Base-by-base conservation (phyloP, 495 filamentous ascomycete genomes). In the Aspergillus bridgeri region DNA sequence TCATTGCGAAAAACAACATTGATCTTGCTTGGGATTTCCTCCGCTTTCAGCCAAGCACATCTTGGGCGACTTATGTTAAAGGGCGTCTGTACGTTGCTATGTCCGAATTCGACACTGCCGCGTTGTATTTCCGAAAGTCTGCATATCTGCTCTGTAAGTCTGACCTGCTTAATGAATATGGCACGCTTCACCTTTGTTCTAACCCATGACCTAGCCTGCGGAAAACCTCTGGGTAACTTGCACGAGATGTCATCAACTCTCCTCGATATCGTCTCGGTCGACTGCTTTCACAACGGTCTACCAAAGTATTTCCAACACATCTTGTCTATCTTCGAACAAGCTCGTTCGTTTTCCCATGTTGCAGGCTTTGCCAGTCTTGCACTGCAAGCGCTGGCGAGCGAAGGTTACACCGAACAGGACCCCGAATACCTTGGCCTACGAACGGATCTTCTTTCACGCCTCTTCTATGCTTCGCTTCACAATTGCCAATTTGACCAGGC, bases 261-360 rank as follows among this genome's bases (percentile, higher is more conserved):
- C 17, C 79, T 96, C 3, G 81, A 86, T 57, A 79, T 86, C n/a
- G 80, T 85, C 13, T 86, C 92, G 56, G 83, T 81, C 64, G 84
- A 86, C 51, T 79, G 82, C 54, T 86, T 97, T 58, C 85, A 87
- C 65, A 82, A 83, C 51, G 94, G 92, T 8, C 79, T 94, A 25
- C 79, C 90, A 4, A 82, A 84, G 53, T 98, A 96, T 70, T 96
- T 93, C 67, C 82, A 87, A 45, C 95, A 98, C 70, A 82, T 98
- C 57, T 81, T 90, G 17, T 79, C 81, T 21, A 79, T 98, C 7
- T 98, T 89, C 67, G 92, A 96, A 60, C 80, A 85, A 63, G 80
- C 81, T 48, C 86, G 86, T 50, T 83, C 83, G 5, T 89, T 88
- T 63, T 87, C 88, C 5, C 89, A 87, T 68, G 89, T 92, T 49